Conservation (phyloP, 176 grass and related monocot genomes). For the Coix lacrymajobi region DNA sequence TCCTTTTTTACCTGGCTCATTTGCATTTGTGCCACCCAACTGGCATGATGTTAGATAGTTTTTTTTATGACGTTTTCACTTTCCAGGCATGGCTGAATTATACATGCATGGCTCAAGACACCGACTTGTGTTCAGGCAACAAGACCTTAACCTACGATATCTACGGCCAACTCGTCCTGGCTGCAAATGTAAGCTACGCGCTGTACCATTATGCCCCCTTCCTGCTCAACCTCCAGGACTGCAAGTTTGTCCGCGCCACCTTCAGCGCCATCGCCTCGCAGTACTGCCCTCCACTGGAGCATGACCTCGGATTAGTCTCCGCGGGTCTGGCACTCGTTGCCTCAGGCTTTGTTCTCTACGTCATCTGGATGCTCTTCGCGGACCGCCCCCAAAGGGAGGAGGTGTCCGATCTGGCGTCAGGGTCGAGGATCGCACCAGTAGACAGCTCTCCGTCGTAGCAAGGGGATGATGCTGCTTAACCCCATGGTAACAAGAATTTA, state of each 20-base stretch:
- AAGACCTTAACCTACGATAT: conserved; percentile 48
- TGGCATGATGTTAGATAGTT: background rate
- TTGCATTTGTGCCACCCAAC: background rate
- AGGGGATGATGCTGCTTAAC: background rate
- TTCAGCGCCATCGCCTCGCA: conserved; percentile 52
- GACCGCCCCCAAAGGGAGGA: conserved; percentile 86
- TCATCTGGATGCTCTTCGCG: conserved; percentile 63
- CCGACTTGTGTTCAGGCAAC: conserved; percentile 35
- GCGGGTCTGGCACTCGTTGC: conserved; percentile 53
- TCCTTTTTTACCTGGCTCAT: background rate
- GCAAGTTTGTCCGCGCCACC: conserved; percentile 82
- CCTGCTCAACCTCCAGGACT: conserved; percentile 81
- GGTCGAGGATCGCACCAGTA: conserved; percentile 34
- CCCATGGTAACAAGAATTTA: background rate
- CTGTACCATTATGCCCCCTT: conserved; percentile 71
- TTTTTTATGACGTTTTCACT: background rate
- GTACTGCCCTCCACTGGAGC: conserved; percentile 58
- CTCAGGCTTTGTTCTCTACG: conserved; percentile 38
- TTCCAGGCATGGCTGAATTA: conserved; percentile 81
- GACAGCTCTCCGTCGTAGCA: conserved; percentile 5
- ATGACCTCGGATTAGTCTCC: conserved; percentile 47
- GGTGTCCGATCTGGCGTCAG: conserved; percentile 47
- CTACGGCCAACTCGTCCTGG: conserved; percentile 52
- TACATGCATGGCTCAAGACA: conserved; percentile 43
- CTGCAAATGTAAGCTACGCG: conserved; percentile 80